phyloP scores from a whole-genome alignment of 345 rosid genomes.

The Eucalyptus decipiens region DNA sequence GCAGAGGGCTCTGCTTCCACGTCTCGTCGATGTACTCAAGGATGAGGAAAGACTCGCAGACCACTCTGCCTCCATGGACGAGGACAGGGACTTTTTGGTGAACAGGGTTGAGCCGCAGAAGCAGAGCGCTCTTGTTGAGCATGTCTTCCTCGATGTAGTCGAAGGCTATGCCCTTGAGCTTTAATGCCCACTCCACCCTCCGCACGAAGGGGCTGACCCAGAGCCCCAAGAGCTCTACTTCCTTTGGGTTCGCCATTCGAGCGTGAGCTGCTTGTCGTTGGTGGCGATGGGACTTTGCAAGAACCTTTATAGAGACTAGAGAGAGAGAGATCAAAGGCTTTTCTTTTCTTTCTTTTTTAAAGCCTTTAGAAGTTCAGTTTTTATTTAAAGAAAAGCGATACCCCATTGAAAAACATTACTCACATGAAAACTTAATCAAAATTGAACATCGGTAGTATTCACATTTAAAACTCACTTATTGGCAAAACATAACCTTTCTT shows the following conservation, averaged over 20 bases:
- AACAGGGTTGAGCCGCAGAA: not conserved
- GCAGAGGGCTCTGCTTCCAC: conserved; percentile 14
- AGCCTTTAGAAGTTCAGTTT: no score
- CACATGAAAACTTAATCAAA: not conserved
- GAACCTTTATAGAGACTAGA: not conserved
- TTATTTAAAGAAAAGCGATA: not conserved
- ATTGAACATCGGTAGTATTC: not conserved
- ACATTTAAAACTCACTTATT: not conserved
- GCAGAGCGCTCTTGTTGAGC: conserved; percentile 1
- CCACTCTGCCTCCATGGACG: not conserved
- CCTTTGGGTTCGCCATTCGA: not conserved
- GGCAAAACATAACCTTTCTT: not conserved
- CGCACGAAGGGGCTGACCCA: conserved; percentile 1
- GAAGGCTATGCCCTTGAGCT: conserved; percentile 2
- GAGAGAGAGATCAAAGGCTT: not conserved
- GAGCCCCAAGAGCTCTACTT: not conserved
- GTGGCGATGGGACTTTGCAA: not conserved
- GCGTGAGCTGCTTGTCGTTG: not conserved
- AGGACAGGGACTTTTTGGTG: conserved; percentile 5
- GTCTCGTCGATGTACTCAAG: conserved; percentile 24
- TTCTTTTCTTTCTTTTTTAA: not conserved
- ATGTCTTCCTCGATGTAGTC: conserved; percentile 4
- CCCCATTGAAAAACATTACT: no score
- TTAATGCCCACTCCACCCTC: conserved; percentile 5
- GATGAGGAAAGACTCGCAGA: conserved; percentile 7